Evolutionary conservation across 352 stramenopile species (phyloP), one percentile per base, ranked within the genome.

Genomic region (Phytophthora syringae): DNA sequence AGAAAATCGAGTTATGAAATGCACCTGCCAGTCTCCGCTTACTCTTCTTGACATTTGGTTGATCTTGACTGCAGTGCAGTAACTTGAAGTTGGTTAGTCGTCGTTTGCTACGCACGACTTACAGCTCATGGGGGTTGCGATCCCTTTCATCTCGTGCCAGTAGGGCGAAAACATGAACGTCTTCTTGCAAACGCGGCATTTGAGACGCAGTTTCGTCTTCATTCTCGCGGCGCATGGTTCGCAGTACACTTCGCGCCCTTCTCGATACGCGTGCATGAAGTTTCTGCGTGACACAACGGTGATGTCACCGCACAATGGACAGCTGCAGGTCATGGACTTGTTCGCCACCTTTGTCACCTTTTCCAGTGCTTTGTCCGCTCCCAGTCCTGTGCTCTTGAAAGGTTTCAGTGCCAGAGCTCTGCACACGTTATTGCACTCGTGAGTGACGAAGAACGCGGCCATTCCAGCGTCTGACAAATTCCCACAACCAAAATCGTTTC

Each of bases 61-160:
- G n/a, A n/a, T n/a, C n/a, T 32, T 32, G 27, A 9, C 27, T 5
- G 5, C 27, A 32, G 27, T 32, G 27, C 27, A 32, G 39, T 13
- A 22, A 12, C 36, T 40, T 22, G n/a, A 42, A 21, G 15, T 7
- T 3, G 16, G 22, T 24, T 58, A 25, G 27, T 53, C 36, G 24
- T 9, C 32, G 18, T 28, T n/a, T 13, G 39, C 56, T 61, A 74
- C 74, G 58, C 69, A 81, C 25, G 3, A 22, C 24, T 74, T 69
- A 52, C 73, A 81, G 2, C 10, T 62, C n/a, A 21, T 64, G 7
- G 74, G n/a, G 0, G 20, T 12, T 1, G 61, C 54, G 40, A 72
- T 74, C 3, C 59, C 74, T 45, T 82, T 78, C 74, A 79, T 79
- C 22, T 63, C 44, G 52, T 68, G 68, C 57, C 66, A 74, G 24